Evolutionary conservation across 768 basidiomycete species (phyloP), one percentile per base, ranked within the genome.

Genomic region (Jaapia argillacea): DNA sequence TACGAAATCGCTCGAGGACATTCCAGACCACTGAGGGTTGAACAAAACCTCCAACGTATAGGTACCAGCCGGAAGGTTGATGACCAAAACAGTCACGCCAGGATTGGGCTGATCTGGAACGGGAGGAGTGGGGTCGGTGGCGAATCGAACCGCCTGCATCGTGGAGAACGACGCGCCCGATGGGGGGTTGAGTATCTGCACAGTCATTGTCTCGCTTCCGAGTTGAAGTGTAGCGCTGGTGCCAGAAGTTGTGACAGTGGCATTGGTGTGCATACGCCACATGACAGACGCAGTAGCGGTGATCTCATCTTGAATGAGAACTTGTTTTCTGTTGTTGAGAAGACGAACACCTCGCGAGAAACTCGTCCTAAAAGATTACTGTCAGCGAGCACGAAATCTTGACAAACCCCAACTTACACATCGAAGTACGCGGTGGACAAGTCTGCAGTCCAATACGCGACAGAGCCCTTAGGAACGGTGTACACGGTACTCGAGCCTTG

Each of bases 261-360:
- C 93, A 63, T 98, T 98, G 45, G 94, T 97, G 63, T 98, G 92
- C 72, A 88, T 86, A 38, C 90, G 80, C 94, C 94, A 96, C 66
- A 81, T 75, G 37, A 96, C 59, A 18, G 69, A 52, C 4, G 60
- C 67, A 25, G 70, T 61, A 2, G 79, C 66, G 14, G 62, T 71
- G 55, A 97, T 81, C 56, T 99, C 96, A 63, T 97, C 94, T 60
- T 94, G 94, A 37, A 99, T 58, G 13, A 99, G 77, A 12, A 97
- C 81, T 63, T 97, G 96, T 48, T 72, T 75, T 48, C 96, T 79
- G 27, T 65, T 69, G 61, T 98, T 98, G 50, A 97, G 54, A 46
- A 81, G 56, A 38, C 91, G 85, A 42, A 92, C 67, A 40, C 93
- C 96, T 48, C 96, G 91, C 54, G 79, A 76, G 54, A 86, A 75